Conservation (phyloP, 176 grass and related monocot genomes). For the Bolboschoenus planiculmis region DNA sequence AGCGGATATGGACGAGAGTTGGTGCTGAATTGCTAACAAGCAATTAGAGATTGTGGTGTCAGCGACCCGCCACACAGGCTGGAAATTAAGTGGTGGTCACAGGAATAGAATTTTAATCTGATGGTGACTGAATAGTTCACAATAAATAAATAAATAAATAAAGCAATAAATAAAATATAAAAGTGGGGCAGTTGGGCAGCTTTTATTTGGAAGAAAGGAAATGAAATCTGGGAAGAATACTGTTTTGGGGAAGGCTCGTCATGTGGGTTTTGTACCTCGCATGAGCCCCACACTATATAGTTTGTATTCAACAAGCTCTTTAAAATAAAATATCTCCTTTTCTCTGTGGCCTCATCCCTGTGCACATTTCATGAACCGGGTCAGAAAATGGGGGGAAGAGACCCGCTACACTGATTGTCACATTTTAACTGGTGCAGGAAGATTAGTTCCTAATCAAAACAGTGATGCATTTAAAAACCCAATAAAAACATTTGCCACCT, state of each 20-base stretch:
- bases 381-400: neutral
- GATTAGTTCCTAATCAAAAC: neutral
- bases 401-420: neutral
- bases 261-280: slow-evolving; percentile 17
- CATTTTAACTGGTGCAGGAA: neutral
- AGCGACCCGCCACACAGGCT: neutral
- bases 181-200: neutral
- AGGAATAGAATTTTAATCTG: neutral
- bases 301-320: neutral
- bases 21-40: neutral
- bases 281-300: neutral
- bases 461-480: neutral
- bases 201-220: neutral
- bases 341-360: neutral
- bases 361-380: neutral
- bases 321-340: neutral
- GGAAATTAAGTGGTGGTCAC: neutral
- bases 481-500: slow-evolving; percentile 21
- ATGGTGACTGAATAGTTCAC: neutral
- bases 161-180: neutral
- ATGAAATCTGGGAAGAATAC: slow-evolving; percentile 17
- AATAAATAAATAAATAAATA: neutral
- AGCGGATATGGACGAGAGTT: too few relatives aligned
- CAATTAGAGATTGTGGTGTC: neutral
- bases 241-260: neutral